A percentile compares a stretch with the other conserved stretches of the same genome.
phyloP scores from a whole-genome alignment of 495 filamentous ascomycete genomes.

The Parmelia sp. region DNA sequence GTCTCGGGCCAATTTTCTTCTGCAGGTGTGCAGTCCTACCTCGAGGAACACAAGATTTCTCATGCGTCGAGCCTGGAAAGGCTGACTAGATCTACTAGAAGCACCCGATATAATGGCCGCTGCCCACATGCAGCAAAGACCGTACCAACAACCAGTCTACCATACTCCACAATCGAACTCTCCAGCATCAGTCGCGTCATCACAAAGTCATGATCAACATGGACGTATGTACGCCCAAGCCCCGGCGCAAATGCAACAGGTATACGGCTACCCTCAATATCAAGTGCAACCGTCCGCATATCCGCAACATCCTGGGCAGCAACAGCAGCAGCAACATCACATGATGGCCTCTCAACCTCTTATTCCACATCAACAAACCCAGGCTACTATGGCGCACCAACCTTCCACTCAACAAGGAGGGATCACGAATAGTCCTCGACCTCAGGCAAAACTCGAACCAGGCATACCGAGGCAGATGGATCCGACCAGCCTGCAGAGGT shows the following conservation, averaged over 20 bases:
- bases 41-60: neutral
- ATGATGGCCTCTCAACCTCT: conserved; percentile 40
- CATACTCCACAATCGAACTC: conserved; percentile 95
- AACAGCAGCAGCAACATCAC: conserved; percentile 26
- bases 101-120: conserved; percentile 91
- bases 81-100: conserved; percentile 45
- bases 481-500: conserved; percentile 48
- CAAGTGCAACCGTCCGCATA: conserved; percentile 52
- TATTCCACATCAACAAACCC: conserved; percentile 32
- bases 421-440: conserved; percentile 55
- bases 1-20: conserved; percentile 67
- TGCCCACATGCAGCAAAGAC: conserved; percentile 72
- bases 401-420: conserved; percentile 31
- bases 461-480: conserved; percentile 21
- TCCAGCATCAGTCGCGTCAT: conserved; percentile 89
- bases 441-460: conserved; percentile 53
- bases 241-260: conserved; percentile 44
- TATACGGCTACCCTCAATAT: conserved; percentile 52
- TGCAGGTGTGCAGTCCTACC: conserved; percentile 59
- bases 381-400: conserved; percentile 34
- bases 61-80: neutral
- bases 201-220: conserved; percentile 82
- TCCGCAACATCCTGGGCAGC: conserved; percentile 16
- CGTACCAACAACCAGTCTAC: conserved; percentile 76
- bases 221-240: conserved; percentile 74